A percentile compares a stretch with the other conserved stretches of the same genome.
These are phyloP conservation scores for Chrysoporthe austroafricana DNA, from an alignment of 2,329 filamentous ascomycete genomes.

Conservation along the genomic window DNA sequence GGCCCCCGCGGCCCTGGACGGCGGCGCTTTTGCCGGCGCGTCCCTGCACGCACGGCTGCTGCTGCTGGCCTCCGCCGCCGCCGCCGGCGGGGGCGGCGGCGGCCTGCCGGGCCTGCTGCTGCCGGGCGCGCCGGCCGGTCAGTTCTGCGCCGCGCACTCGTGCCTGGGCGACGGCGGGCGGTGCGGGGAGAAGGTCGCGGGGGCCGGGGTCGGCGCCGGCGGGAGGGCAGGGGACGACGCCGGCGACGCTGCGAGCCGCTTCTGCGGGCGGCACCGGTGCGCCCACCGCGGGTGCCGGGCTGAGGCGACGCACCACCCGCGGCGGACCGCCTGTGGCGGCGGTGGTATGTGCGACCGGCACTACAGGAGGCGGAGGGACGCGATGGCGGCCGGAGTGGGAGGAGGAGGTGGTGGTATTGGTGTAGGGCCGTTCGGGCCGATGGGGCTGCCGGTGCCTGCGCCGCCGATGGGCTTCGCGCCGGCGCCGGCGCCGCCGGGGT, in stretches of 20 bases:
- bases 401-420: background rate
- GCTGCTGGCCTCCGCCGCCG: constrained; percentile 3
- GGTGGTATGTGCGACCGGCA: constrained; percentile 21
- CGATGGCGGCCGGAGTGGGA: background rate
- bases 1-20: background rate
- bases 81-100: background rate
- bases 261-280: constrained; percentile 23
- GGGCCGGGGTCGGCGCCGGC: constrained; percentile 6
- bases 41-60: background rate
- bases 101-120: background rate
- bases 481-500: background rate
- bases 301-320: constrained; percentile 7
- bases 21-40: background rate
- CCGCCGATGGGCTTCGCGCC: constrained; percentile 1
- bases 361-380: background rate
- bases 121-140: background rate
- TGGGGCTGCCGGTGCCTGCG: background rate
- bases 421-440: constrained; percentile 7
- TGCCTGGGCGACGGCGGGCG: constrained; percentile 21
- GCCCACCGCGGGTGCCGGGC: constrained; percentile 11
- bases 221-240: background rate
- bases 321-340: background rate
- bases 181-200: background rate
- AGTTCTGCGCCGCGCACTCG: constrained; percentile 25
- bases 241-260: background rate